phyloP scores from a whole-genome alignment of 805 yeast species.

The Phaffomyces antillensis region DNA sequence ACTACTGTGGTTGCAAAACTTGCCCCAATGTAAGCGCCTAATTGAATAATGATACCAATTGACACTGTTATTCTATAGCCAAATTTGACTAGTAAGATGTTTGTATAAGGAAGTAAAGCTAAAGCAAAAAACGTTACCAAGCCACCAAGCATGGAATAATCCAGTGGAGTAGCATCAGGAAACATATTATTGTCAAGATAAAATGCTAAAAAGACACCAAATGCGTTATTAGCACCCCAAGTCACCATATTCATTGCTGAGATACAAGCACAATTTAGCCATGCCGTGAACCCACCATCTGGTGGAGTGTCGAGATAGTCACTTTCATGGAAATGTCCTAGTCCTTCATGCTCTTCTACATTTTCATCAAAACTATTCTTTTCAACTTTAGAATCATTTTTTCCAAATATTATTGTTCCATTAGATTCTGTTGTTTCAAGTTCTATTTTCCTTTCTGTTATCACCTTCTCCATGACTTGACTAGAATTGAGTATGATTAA shows the following conservation, averaged over 20 bases:
- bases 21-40: constrained; percentile 43
- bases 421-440: too few relatives aligned
- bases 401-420: not conserved
- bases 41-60: constrained; percentile 36
- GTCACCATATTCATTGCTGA: constrained; percentile 23
- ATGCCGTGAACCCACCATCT: constrained; percentile 39
- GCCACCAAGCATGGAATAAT: constrained; percentile 53
- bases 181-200: constrained; percentile 36
- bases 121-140: constrained; percentile 44
- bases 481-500: too few relatives aligned
- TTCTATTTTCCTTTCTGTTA: too few relatives aligned
- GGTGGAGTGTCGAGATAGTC: constrained; percentile 34
- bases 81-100: constrained; percentile 33
- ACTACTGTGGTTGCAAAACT: constrained; percentile 43
- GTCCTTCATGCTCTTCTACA: constrained; percentile 6
- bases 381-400: not conserved
- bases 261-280: constrained; percentile 38
- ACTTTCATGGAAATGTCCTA: constrained; percentile 20
- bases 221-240: constrained; percentile 38
- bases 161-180: constrained; percentile 42
- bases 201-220: constrained; percentile 46
- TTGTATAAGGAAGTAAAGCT: constrained; percentile 42
- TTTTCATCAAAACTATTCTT: not conserved
- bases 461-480: too few relatives aligned
- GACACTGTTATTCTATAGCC: constrained; percentile 34